Percentiles rank a stretch among this genome's conserved stretches.
Conservation (phyloP, 768 basidiomycete species). For the Rhodotorula taiwanensis region DNA sequence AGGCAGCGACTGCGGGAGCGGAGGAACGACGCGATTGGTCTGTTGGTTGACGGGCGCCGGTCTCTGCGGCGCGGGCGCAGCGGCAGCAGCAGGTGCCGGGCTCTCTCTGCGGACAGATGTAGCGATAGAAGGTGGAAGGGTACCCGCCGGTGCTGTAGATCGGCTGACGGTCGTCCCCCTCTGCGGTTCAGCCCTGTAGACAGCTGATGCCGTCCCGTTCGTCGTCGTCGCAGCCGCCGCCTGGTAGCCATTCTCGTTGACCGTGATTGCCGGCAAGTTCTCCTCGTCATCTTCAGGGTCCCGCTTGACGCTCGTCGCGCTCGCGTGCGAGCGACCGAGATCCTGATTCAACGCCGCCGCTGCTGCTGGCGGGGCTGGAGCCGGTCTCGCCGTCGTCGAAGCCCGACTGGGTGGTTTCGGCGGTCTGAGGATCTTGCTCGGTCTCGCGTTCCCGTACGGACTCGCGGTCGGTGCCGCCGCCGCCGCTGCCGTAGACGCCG, state of each 20-base stretch:
- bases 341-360: not conserved
- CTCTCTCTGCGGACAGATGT: too few species aligned
- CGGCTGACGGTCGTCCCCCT: not conserved
- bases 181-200: constrained; percentile 10
- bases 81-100: too few species aligned
- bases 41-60: too few species aligned
- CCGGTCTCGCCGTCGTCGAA: too few species aligned
- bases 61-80: too few species aligned
- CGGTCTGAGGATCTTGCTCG: not conserved
- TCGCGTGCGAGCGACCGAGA: not conserved
- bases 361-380: not conserved
- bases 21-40: too few species aligned
- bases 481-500: not conserved
- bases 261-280: constrained; percentile 23
- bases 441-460: not conserved
- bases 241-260: not conserved
- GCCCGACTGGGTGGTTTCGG: not conserved
- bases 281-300: constrained; percentile 4
- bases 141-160: too few species aligned
- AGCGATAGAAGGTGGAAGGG: too few species aligned
- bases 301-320: not conserved
- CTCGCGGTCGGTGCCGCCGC: not conserved
- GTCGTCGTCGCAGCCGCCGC: too few species aligned
- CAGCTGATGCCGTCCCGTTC: not conserved
- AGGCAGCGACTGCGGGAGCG: too few species aligned